Conservation (phyloP, 2,329 filamentous ascomycete genomes). For the Cordyceps cateniannulata region DNA sequence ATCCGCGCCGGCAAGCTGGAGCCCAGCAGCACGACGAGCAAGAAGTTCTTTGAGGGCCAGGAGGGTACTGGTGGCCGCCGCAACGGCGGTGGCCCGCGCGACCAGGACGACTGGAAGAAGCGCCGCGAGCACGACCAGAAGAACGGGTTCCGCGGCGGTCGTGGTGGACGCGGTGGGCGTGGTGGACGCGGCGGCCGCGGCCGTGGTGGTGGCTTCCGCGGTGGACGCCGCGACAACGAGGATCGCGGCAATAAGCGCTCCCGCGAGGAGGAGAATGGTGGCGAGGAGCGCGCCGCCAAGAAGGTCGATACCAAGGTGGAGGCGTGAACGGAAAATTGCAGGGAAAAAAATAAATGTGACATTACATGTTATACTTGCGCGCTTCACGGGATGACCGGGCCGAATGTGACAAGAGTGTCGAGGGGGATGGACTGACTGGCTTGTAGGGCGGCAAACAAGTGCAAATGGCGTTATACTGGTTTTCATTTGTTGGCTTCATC, state of each 20-base stretch:
- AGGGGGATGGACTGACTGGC: background rate
- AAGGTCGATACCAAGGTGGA: slow-evolving; percentile 52
- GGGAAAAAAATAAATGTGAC: background rate
- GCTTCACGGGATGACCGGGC: background rate
- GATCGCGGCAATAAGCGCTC: slow-evolving; percentile 39
- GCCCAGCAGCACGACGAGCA: slow-evolving; percentile 40
- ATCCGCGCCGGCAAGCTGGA: slow-evolving; percentile 65
- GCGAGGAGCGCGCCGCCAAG: slow-evolving; percentile 48
- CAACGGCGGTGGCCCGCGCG: slow-evolving; percentile 34
- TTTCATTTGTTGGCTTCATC: slow-evolving; percentile 6
- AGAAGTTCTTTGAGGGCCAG: slow-evolving; percentile 45
- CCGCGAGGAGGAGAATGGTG: slow-evolving; percentile 43
- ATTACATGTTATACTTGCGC: background rate
- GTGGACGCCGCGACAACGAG: slow-evolving; percentile 26
- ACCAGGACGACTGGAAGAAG: slow-evolving; percentile 57
- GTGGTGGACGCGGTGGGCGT: slow-evolving; percentile 36
- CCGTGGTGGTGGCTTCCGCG: slow-evolving; percentile 33
- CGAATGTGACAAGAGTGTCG: background rate
- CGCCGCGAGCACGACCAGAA: slow-evolving; percentile 56
- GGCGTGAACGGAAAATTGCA: background rate
- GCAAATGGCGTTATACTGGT: slow-evolving; percentile 9
- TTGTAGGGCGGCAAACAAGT: slow-evolving; percentile 7
- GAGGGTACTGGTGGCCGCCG: slow-evolving; percentile 29
- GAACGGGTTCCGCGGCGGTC: slow-evolving; percentile 48
- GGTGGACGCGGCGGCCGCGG: slow-evolving; percentile 38